Conservation (phyloP, 495 filamentous ascomycete species). For the Aspergillus ellipticus region DNA sequence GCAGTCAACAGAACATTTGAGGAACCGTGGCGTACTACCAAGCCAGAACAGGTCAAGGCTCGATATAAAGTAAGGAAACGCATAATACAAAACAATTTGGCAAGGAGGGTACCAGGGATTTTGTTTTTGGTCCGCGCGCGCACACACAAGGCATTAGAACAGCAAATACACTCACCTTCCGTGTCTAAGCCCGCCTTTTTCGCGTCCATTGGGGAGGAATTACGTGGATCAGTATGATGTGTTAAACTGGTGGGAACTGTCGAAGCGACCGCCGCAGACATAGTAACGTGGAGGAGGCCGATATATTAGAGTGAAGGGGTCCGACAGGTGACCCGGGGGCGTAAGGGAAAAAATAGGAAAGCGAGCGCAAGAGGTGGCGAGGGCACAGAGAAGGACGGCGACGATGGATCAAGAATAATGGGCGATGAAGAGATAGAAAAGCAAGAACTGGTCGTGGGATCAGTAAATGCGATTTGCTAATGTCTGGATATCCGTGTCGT, state of each 20-base stretch:
- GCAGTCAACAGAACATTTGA: constrained; percentile 27
- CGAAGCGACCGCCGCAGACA: constrained; percentile 49
- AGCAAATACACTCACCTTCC: constrained; percentile 37
- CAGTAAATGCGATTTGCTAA: constrained; percentile 2
- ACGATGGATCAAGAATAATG: constrained; percentile 4
- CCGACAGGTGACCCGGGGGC: constrained; percentile 16
- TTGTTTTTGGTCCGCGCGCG: not conserved
- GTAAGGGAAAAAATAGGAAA: constrained; percentile 11
- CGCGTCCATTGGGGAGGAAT: constrained; percentile 47
- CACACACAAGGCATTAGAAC: constrained; percentile 11
- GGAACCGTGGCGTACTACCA: constrained; percentile 37
- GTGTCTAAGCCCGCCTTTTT: constrained; percentile 44
- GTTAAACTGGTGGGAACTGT: constrained; percentile 33
- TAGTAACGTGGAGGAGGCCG: constrained; percentile 18
- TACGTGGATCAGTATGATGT: constrained; percentile 26
- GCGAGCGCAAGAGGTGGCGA: constrained; percentile 17
- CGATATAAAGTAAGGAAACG: constrained; percentile 13
- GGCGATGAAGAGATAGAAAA: not conserved
- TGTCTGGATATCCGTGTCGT: constrained; percentile 7
- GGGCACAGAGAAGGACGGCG: constrained; percentile 3
- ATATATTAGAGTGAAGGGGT: constrained; percentile 15
- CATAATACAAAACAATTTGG: constrained; percentile 1
- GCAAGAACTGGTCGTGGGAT: constrained; percentile 1
- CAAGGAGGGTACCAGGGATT: constrained; percentile 5
- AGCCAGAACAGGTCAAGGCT: constrained; percentile 24